Percentiles rank a stretch among this genome's conserved stretches.
phyloP scores from a whole-genome alignment of 768 basidiomycete species.

The Coprinopsis marcescibilis region DNA sequence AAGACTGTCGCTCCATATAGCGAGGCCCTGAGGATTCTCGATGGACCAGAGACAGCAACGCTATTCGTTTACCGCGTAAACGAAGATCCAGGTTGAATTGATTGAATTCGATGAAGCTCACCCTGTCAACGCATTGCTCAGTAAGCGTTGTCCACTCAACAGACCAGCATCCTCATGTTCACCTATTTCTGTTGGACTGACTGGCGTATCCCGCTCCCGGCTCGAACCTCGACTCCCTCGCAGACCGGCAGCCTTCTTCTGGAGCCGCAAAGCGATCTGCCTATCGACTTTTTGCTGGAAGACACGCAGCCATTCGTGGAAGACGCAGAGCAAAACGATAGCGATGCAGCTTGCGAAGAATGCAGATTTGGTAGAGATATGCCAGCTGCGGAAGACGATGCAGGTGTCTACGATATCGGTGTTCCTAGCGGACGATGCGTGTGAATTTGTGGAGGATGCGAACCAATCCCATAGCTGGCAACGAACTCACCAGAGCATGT shows the following conservation, averaged over 20 bases:
- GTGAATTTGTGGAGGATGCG: background rate
- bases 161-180: constrained; percentile 55
- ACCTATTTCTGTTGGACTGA: constrained; percentile 28
- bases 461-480: background rate
- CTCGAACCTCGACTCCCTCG: constrained; percentile 19
- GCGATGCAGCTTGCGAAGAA: constrained; percentile 63
- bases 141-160: constrained; percentile 39
- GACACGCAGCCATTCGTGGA: constrained; percentile 75
- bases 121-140: constrained; percentile 35
- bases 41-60: constrained; percentile 40
- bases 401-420: constrained; percentile 76
- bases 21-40: constrained; percentile 53
- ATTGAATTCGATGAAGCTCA: constrained; percentile 24
- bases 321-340: constrained; percentile 62
- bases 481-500: constrained; percentile 69
- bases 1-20: constrained; percentile 75
- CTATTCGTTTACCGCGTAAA: no score
- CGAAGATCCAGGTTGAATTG: background rate
- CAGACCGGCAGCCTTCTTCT: constrained; percentile 20
- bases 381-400: constrained; percentile 76
- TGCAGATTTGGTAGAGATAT: constrained; percentile 48
- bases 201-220: constrained; percentile 30
- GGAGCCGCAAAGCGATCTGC: constrained; percentile 46
- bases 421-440: no score
- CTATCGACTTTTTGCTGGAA: constrained; percentile 56